Evolutionary conservation across 2,329 filamentous ascomycete species (phyloP), one percentile per base, ranked within the genome.

Genomic region (Fusarium sacchari): DNA sequence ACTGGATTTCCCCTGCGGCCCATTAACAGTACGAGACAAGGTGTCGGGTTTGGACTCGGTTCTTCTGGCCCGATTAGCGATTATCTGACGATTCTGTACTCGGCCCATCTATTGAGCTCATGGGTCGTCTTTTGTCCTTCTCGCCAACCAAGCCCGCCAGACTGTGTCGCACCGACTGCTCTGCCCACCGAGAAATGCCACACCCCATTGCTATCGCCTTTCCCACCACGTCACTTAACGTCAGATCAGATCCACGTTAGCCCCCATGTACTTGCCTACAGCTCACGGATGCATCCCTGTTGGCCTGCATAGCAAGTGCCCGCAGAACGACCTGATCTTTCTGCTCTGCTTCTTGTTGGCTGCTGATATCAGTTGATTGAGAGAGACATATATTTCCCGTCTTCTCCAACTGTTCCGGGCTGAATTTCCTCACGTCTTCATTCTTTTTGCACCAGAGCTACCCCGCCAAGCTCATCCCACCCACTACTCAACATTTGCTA

Each of bases 201-300:
- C 67, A 62, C 75, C 75, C 67, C 73, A 76, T 74, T 64, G 64
- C 64, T 71, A 75, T 75, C 64, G 65, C 52, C 67, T 52, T 69
- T 77, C 71, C 71, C 73, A 78, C 73, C 76, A 78, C 76, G 76
- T 78, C 76, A 78, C 76, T 78, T 78, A 76, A 76, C 72, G 72
- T 70, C 76, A 77, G 74, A 78, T 75, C 75, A 50, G 56, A 59
- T 59, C 63, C 74, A 73, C 67, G 71, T 63, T 71, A 59, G 71
- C 75, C 68, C 68, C 75, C 75, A 71, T 77, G 75, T 64, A 59
- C 69, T 55, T 69, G 52, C 62, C 63, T 63, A 59, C 65, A 60
- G 61, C 69, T 69, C 69, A 47, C 52, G 59, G 60, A 60, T 56
- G 49, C 62, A 62, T 67, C 74, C 72, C 66, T 65, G 68, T 74